These are phyloP conservation scores for Fagopyrum homotropicum DNA, from an alignment of 148 eudicot species.

Conservation along the genomic window DNA sequence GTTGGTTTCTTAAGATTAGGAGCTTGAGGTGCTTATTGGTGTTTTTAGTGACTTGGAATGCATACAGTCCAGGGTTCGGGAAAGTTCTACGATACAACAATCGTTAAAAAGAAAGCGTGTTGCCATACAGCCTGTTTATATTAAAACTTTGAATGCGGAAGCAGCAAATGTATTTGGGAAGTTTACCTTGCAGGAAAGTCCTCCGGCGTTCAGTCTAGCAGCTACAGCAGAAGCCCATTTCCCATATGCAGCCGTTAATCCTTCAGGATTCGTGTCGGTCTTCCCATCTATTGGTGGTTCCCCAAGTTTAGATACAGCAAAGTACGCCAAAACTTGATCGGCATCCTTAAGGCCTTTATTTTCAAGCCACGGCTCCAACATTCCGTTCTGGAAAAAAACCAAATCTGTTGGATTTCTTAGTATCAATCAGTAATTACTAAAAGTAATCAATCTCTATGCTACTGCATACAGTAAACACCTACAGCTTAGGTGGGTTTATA, in stretches of 20 bases:
- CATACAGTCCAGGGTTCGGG: no score
- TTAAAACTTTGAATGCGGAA: background rate
- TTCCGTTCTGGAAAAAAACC: slow-evolving; percentile 99
- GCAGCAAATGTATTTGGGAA: background rate
- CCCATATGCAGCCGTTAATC: slow-evolving; percentile 88
- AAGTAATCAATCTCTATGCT: background rate
- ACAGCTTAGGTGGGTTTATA: no score
- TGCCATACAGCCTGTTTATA: background rate
- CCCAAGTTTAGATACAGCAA: slow-evolving; percentile 92
- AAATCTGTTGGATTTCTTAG: slow-evolving; percentile 88
- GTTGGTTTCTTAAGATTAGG: background rate
- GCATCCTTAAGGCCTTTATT: slow-evolving; percentile 82
- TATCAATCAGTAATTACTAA: slow-evolving; percentile 1
- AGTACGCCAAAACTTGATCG: slow-evolving; percentile 88
- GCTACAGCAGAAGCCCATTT: slow-evolving; percentile 96
- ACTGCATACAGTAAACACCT: background rate
- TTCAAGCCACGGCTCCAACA: slow-evolving; percentile 96
- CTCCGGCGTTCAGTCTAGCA: slow-evolving; percentile 71
- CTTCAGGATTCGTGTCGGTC: slow-evolving; percentile 95
- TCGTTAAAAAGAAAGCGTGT: no score
- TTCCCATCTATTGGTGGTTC: slow-evolving; percentile 87
- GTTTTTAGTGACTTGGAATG: no score
- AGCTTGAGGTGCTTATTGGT: no score
- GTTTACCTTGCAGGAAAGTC: slow-evolving; percentile 87
- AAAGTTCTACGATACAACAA: no score